These are phyloP conservation scores for Kwoniella bestiolae DNA, from an alignment of 768 basidiomycete species.

Conservation along the genomic window DNA sequence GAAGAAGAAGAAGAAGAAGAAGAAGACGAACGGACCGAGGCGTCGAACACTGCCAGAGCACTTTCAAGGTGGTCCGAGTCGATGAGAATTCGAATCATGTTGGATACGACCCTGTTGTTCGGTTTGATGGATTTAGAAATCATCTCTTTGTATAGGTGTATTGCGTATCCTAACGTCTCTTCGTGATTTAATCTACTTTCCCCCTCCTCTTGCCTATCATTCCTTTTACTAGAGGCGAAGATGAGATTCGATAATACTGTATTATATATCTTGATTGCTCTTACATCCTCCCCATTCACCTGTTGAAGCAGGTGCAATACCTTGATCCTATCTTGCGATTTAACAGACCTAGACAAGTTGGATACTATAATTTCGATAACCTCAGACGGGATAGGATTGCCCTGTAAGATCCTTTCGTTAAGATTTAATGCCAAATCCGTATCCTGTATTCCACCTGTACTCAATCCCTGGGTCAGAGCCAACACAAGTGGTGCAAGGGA, in stretches of 20 bases:
- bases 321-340: slow-evolving; percentile 9
- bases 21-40: slow-evolving; percentile 2
- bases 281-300: not conserved
- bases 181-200: not conserved
- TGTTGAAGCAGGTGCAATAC: slow-evolving; percentile 17
- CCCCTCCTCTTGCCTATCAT: not conserved
- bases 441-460: slow-evolving; percentile 15
- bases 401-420: slow-evolving; percentile 14
- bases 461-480: slow-evolving; percentile 34
- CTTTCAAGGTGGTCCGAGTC: slow-evolving; percentile 23
- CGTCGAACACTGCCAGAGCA: slow-evolving; percentile 18
- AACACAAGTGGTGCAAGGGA: slow-evolving; percentile 8
- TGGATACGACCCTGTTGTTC: slow-evolving; percentile 16
- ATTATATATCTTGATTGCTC: slow-evolving; percentile 14
- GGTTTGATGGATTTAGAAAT: slow-evolving; percentile 20
- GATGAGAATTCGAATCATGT: slow-evolving; percentile 27
- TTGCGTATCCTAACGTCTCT: slow-evolving; percentile 21
- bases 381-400: not conserved
- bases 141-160: slow-evolving; percentile 37
- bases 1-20: not conserved
- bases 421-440: slow-evolving; percentile 22
- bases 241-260: slow-evolving; percentile 16
- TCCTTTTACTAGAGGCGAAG: not conserved
- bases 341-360: slow-evolving; percentile 9
- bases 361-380: slow-evolving; percentile 9